Conservation (phyloP, 169 alveolate genomes). For the Babesia caballi region DNA sequence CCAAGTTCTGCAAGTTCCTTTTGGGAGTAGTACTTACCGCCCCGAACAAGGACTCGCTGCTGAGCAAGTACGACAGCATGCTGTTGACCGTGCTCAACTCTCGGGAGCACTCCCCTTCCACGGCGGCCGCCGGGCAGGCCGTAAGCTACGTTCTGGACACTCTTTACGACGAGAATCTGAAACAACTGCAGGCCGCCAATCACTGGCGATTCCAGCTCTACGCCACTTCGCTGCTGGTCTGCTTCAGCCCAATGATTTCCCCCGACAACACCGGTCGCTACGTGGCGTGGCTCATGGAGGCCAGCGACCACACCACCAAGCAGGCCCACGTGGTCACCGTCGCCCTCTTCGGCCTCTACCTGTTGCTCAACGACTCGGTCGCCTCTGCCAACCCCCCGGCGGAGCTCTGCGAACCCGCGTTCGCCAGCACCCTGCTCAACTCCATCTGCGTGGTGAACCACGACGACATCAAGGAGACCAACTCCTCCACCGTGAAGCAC, state of each 20-base stretch:
- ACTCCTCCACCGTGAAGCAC: constrained; percentile 16
- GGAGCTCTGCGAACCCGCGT: not conserved
- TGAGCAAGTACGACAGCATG: constrained; percentile 49
- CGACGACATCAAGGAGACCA: constrained; percentile 25
- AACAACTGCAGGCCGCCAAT: not conserved
- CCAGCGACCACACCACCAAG: constrained; percentile 9
- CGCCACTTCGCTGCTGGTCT: constrained; percentile 30
- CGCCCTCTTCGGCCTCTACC: constrained; percentile 12
- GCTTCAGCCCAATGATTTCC: constrained; percentile 19
- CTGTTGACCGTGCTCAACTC: constrained; percentile 9
- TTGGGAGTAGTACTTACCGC: constrained; percentile 22
- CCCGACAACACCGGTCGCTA: not conserved
- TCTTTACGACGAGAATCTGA: not conserved
- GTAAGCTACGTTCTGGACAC: not conserved
- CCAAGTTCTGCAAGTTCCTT: constrained; percentile 33
- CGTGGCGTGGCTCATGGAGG: constrained; percentile 23
- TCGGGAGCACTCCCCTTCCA: constrained; percentile 12
- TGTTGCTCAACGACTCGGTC: not conserved
- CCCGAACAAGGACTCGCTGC: constrained; percentile 45
- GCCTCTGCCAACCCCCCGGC: not conserved
- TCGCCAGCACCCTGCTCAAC: constrained; percentile 8
- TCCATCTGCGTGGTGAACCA: constrained; percentile 24
- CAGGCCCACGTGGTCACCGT: constrained; percentile 17
- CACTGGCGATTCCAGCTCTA: constrained; percentile 57
- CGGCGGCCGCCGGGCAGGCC: not conserved